Evolutionary conservation across 371 early-diverging fungal genomes (phyloP).

Genomic region (Furculomyces boomerangus): DNA sequence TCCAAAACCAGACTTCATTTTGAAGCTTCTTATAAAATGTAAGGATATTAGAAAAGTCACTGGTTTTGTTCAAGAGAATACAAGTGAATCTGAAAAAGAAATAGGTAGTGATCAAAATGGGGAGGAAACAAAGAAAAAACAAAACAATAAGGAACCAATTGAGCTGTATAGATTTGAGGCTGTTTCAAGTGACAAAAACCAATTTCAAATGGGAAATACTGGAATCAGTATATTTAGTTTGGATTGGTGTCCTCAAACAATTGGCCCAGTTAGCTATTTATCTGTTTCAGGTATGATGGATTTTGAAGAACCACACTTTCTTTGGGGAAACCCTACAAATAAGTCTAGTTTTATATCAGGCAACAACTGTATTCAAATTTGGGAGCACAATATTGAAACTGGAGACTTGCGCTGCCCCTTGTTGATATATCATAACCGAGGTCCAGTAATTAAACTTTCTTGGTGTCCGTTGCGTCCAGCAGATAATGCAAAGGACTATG

Average conservation of each 20-base stretch:
- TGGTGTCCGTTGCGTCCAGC: constrained; percentile 3
- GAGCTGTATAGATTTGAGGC: no score
- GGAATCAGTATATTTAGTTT: neutral
- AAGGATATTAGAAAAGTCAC: no score
- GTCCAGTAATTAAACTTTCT: neutral
- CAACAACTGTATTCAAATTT: constrained; percentile 1
- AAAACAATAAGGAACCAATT: no score
- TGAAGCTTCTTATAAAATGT: no score
- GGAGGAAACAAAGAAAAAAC: no score
- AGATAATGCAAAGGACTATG: neutral
- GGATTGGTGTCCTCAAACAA: constrained; percentile 3
- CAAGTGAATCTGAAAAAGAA: no score
- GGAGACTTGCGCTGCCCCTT: neutral
- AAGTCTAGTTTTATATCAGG: neutral
- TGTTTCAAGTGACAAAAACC: no score
- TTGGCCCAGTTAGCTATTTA: neutral
- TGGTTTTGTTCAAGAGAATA: no score
- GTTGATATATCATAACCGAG: neutral
- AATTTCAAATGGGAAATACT: no score
- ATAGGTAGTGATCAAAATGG: no score
- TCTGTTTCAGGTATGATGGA: constrained; percentile 2
- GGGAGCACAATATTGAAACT: neutral
- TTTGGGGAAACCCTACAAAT: neutral
- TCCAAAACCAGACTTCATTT: no score
- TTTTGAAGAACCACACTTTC: neutral